Base-by-base conservation (phyloP, 768 basidiomycete genomes). In the Pulveroboletus ravenelii region DNA sequence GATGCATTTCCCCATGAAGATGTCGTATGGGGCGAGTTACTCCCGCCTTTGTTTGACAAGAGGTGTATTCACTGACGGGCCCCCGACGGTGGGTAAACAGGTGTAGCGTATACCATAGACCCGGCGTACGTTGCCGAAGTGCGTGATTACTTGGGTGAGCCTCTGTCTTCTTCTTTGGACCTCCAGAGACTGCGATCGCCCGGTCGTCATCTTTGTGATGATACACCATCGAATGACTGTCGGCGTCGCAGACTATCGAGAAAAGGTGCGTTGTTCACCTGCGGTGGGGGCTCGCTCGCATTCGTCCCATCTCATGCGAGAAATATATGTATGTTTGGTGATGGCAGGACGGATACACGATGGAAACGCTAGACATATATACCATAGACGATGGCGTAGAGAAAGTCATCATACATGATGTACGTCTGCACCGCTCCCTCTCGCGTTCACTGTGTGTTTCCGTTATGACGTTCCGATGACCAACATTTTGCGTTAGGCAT, bases 41-140 rank as follows among this genome's bases (percentile, higher is more conserved):
- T 37, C 5, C 10, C 0, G 0, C 2, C 10, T 17, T 32, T 17
- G 18, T 20, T 17, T 13, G 25, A 23, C 17, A 15, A 7, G 4
- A 14, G 18, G 5, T 10, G n/a, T 34, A 3, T 32, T 29, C 13
- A 41, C 31, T 20, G 12, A 34, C 10, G 10, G 2, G 18, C 34
- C 40, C 10, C 20, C 32, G 20, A 49, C 38, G 18, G 10, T 18
- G 29, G 15, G 3, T 30, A 9, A 39, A 13, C 56, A 90, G 89
- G 93, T 4, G 71, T 93, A 5, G 90, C 89, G 2, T 93, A 89
- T 68, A 86, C 87, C 10, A 93, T 97, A 64, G 89, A 95, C 56
- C 84, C 87, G 0, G 73, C 65, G 10, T 82, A 84, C 53, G 84
- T 81, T 45, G 70, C 78, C 0, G 87, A 93, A 68, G 92, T 93